A percentile compares a stretch with the other conserved stretches of the same genome.
These are phyloP conservation scores for Eucalyptus erythrocorys DNA, from an alignment of 345 rosid genomes.

Conservation along the genomic window DNA sequence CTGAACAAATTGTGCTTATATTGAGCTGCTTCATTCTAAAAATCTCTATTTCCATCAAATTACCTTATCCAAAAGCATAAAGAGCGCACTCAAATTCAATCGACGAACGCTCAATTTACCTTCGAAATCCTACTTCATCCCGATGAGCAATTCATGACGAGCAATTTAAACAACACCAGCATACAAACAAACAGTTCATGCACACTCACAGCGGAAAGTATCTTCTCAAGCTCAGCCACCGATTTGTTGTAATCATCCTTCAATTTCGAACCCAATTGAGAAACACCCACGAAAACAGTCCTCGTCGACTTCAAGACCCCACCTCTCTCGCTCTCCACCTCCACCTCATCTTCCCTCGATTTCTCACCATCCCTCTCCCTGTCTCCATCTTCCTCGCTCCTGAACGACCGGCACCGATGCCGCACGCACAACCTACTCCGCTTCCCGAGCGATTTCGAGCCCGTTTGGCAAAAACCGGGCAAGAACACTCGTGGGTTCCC, in stretches of 20 bases:
- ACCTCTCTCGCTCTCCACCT: constrained; percentile 12
- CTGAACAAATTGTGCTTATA: neutral
- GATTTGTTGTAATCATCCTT: neutral
- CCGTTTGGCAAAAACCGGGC: constrained; percentile 10
- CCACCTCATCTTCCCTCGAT: constrained; percentile 16
- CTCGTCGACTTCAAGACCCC: constrained; percentile 25
- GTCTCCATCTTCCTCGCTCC: constrained; percentile 30
- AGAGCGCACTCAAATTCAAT: neutral
- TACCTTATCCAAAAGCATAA: neutral
- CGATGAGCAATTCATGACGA: neutral
- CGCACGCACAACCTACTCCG: constrained; percentile 8
- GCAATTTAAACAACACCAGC: neutral
- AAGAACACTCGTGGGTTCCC: constrained; percentile 5
- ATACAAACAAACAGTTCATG: neutral
- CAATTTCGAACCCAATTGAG: neutral
- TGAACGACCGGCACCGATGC: constrained; percentile 34
- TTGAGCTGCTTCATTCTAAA: neutral
- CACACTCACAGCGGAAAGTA: neutral
- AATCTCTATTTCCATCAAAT: neutral
- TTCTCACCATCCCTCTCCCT: constrained; percentile 16
- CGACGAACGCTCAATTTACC: neutral
- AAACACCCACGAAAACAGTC: neutral
- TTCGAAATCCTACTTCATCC: neutral
- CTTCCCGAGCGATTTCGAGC: constrained; percentile 2
- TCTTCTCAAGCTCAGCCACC: constrained; percentile 1